Evolutionary conservation across 2,329 filamentous ascomycete species (phyloP), one percentile per base, ranked within the genome.

Genomic region (Aureobasidium sp.): DNA sequence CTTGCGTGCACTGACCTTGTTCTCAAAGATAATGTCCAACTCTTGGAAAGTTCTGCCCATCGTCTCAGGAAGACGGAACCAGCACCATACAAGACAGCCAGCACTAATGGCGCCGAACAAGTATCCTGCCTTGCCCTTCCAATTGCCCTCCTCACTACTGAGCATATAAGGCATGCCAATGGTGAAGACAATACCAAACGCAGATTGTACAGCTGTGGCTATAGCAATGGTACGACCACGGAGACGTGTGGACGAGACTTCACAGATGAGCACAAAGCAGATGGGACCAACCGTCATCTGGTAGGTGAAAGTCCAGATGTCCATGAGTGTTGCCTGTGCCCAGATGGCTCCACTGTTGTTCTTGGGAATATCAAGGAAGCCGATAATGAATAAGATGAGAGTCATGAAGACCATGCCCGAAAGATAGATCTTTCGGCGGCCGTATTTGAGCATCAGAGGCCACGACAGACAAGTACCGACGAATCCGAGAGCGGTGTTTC

Each of bases 201-300:
- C 82, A 73, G 96, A 95, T 84, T 82, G 85, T 16, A 94, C 81
- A 71, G 93, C 93, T 64, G 94, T 91, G 1, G 92, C 94, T 2
- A 97, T 86, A 1, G 96, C 94, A 27, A 97, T 92, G 0, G 95
- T 97, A 83, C 97, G 97, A 82, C 97, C 95, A 75, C 95, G 92
- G 40, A 98, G 85, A 2, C 94, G 88, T 18, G 93, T 88, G 0
- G 93, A 94, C 0, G 93, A 94, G 27, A 97, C 80, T 77, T 97
- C 94, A 1, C 92, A 89, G 6, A 97, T 94, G 15, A 97, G 87
- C 0, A 93, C 96, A 80, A 97, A 97, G 78, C 92, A 94, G 10
- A 97, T 93, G 0, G 94, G 96, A 45, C 94, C 94, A 56, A 97
- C 94, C 0, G 93, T 93, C 55, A 95, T 84, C 76, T 97, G 93